Evolutionary conservation across 139 green algal species (phyloP), one percentile per base, ranked within the genome.

Genomic region (Tetradesmus obliquus): DNA sequence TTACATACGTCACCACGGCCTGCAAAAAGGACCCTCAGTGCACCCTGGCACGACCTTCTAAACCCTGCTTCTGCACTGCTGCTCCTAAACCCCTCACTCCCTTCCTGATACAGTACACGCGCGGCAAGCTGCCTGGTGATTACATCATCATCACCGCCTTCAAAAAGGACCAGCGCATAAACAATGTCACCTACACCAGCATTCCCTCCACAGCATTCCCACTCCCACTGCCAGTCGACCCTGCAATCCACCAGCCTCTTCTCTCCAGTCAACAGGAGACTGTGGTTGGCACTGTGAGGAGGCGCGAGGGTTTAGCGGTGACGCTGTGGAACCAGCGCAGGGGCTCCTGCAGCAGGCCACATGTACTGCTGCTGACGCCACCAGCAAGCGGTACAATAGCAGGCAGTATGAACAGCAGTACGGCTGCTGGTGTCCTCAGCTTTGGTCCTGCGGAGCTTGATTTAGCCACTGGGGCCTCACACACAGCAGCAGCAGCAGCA

Each of bases 111-210:
- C 32, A 45, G 32, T 45, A 84, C 71, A 83, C 72, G 3, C 17
- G 55, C 9, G 86, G 86, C 55, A 72, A 53, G 54, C 71, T 84
- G 12, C 86, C 86, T 15, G 86, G 86, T 2, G 86, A 90, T 20
- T 90, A 76, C 71, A 84, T 90, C 69, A 90, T 90, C 71, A 83
- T 84, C 53, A 83, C 57, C 8, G 86, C 86, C 8, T 58, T 90
- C 54, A 90, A 84, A 13, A 90, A 90, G 71, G 86, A 90, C 22
- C 86, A 90, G 55, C 69, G 76, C 9, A 84, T 90, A 32, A 71
- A 55, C 53, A 90, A 90, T 45, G 19, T 84, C 5, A 90, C 86
- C 12, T 90, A 90, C 72, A 90, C 86, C 7, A 71, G 71, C 60
- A 72, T 32, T 13, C 54, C 71, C 54, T n/a, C 22, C 24, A 51